These are phyloP conservation scores for Agrocybe chaxingu DNA, from an alignment of 768 basidiomycete species.

Conservation along the genomic window DNA sequence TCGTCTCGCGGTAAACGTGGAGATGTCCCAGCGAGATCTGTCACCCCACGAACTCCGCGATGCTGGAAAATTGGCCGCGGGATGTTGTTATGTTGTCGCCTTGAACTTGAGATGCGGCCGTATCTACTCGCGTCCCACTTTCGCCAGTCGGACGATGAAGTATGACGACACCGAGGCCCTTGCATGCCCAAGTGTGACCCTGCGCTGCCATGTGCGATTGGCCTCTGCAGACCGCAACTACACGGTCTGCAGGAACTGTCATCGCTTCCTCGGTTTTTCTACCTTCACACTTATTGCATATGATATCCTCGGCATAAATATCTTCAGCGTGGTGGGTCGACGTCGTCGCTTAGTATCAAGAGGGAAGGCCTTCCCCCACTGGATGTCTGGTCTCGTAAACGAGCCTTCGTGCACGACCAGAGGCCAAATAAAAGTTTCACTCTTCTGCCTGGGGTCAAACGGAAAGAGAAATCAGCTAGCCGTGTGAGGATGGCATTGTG, in stretches of 20 bases:
- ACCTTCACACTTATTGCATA: not conserved
- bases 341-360: not conserved
- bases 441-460: too few species aligned
- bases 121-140: not conserved
- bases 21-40: not conserved
- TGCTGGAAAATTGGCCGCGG: constrained; percentile 7
- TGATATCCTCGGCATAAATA: constrained; percentile 6
- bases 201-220: not conserved
- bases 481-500: too few species aligned
- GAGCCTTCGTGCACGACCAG: too few species aligned
- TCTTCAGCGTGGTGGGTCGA: not conserved
- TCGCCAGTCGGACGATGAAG: constrained; percentile 4
- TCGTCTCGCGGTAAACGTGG: not conserved
- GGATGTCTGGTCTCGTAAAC: too few species aligned
- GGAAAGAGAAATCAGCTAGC: too few species aligned
- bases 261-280: constrained; percentile 12
- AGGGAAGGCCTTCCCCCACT: too few species aligned
- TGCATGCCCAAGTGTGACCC: constrained; percentile 7
- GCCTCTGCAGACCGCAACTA: not conserved
- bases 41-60: not conserved
- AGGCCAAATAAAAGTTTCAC: too few species aligned
- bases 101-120: not conserved
- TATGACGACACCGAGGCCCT: constrained; percentile 7
- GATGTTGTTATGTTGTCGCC: not conserved
- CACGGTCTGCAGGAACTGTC: constrained; percentile 1